These are phyloP conservation scores for Candida freyschussii DNA, from an alignment of 1,139 yeast genomes.

Conservation along the genomic window DNA sequence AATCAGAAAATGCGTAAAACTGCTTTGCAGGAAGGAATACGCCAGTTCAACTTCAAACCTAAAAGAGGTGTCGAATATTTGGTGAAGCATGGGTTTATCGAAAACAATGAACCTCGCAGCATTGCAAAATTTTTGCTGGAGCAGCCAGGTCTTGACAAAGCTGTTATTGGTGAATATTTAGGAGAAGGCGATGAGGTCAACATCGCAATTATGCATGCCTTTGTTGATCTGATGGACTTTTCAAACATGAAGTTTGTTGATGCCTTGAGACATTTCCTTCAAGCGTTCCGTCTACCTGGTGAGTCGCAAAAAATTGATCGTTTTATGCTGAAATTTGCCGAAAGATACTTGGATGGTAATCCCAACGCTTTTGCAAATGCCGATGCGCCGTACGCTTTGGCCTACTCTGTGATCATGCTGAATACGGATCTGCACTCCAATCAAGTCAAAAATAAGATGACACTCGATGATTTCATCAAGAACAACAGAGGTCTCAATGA, in stretches of 20 bases:
- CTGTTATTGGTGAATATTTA: conserved; percentile 82
- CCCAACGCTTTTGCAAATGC: conserved; percentile 85
- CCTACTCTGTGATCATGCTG: conserved; percentile 88
- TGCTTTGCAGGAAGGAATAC: conserved; percentile 70
- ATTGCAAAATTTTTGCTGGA: conserved; percentile 72
- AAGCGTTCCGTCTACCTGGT: conserved; percentile 90
- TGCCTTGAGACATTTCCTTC: conserved; percentile 79
- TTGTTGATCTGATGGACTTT: conserved; percentile 86
- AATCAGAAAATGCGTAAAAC: conserved; percentile 79
- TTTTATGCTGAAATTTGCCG: conserved; percentile 95
- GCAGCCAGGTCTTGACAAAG: conserved; percentile 80
- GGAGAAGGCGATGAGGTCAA: conserved; percentile 86
- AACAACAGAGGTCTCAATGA: conserved; percentile 95
- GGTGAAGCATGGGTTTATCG: conserved; percentile 58
- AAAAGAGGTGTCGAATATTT: conserved; percentile 69
- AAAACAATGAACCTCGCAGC: conserved; percentile 52
- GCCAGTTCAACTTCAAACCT: conserved; percentile 80
- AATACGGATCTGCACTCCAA: conserved; percentile 93
- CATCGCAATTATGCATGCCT: conserved; percentile 85
- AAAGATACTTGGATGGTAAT: conserved; percentile 81
- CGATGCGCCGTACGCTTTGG: conserved; percentile 87
- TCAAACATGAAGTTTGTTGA: conserved; percentile 66
- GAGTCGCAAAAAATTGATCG: conserved; percentile 98
- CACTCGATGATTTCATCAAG: conserved; percentile 74
- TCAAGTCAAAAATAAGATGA: conserved; percentile 82